Base-by-base conservation (phyloP, 306 rosid genomes). In the Inga leiocalycina region DNA sequence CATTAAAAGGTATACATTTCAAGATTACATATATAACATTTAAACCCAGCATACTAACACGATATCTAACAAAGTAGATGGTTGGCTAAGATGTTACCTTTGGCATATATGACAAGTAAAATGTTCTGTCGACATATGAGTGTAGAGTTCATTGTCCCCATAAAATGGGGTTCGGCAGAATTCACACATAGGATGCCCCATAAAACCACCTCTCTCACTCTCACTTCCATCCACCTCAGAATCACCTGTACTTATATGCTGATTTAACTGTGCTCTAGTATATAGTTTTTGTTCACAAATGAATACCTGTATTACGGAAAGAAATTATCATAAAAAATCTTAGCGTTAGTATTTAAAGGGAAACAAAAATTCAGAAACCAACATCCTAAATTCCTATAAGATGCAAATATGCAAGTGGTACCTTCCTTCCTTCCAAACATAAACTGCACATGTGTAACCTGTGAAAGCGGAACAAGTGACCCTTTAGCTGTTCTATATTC, bases 361-460 rank as follows among this genome's bases (percentile, higher is more conserved):
- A 59, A 32, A 41, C 51, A 24, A 14, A 72, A 17, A 80, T 10
- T 35, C 54, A 54, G 61, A 71, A 10, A 30, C 17, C 24, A 20
- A 45, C 51, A 65, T 81, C 85, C 45, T 14, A 61, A 32, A 71
- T 59, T 79, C 86, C 68, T 67, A 46, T 17, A 44, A 10, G 79
- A 77, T n/a, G 74, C 41, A 71, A 30, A 37, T 12, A 49, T 69
- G 74, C 19, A 43, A 32, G 74, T 30, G 49, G 64, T 78, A 94
- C 99, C 99, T 96, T 96, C 82, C 99, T 92, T 77, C 97, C 97
- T 86, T 92, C 99, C 90, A 96, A 82, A 84, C 99, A 96, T 66
- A 96, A 86, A 79, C 89, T 82, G 88, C 99, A 96, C 98, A 96
- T 96, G 73, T 61, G 80, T 90, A 89, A 83, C 88, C 85, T 89